Evolutionary conservation across 208 protist genomes (phyloP).

Genomic region (Leishmania tarentolae): DNA sequence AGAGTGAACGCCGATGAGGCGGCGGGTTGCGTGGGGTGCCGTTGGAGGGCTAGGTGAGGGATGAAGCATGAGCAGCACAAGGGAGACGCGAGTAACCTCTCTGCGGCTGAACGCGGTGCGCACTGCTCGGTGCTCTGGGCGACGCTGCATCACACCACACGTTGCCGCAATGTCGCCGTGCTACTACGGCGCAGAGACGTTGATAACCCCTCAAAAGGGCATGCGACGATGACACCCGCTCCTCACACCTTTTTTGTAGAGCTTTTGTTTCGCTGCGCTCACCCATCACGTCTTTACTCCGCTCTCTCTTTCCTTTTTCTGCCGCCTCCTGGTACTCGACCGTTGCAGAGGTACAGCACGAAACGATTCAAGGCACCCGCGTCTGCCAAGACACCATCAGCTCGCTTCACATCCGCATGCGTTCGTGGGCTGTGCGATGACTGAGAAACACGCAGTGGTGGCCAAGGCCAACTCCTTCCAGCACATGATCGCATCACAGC

Average conservation of each 20-base stretch:
- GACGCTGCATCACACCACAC: background rate
- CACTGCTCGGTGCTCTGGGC: background rate
- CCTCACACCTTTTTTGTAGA: background rate
- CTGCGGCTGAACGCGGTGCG: background rate
- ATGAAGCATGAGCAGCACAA: background rate
- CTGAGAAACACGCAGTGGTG: background rate
- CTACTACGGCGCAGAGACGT: background rate
- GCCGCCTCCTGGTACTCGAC: background rate
- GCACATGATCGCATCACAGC: slow-evolving; percentile 73
- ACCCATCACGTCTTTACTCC: too few relatives aligned
- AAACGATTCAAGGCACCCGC: background rate
- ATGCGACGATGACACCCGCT: background rate
- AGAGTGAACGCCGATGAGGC: background rate
- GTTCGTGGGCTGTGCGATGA: background rate
- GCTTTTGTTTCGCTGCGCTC: too few relatives aligned
- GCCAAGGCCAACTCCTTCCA: slow-evolving; percentile 32
- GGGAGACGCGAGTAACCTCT: background rate
- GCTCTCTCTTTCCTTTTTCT: background rate
- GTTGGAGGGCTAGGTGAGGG: background rate
- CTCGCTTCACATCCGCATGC: background rate
- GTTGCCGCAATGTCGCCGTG: background rate
- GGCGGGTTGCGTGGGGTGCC: background rate
- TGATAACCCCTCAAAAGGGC: background rate
- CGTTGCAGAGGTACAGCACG: background rate
- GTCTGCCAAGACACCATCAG: background rate